Percentiles rank a stretch among this genome's conserved stretches.
phyloP scores from a whole-genome alignment of 169 alveolate species.

The Cyclospora cayetanensis region DNA sequence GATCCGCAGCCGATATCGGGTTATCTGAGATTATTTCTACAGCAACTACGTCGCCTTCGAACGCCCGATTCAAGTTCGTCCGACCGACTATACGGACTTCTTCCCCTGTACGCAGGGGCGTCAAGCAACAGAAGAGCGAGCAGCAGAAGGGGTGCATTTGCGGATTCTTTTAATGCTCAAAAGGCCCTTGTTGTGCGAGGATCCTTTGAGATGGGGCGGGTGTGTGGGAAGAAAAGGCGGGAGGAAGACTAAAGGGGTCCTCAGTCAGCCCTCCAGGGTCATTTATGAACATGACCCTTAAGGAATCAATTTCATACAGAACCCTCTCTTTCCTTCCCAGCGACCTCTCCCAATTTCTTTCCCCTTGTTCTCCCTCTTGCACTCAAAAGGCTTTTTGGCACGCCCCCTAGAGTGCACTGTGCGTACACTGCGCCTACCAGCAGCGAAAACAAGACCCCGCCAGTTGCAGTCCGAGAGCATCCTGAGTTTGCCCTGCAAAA shows the following conservation, averaged over 20 bases:
- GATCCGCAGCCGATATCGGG: not conserved
- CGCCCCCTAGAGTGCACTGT: not conserved
- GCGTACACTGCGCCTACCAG: too few relatives aligned
- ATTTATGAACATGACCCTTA: too few relatives aligned
- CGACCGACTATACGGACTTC: constrained; percentile 67
- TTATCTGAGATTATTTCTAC: constrained; percentile 84
- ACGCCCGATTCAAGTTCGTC: constrained; percentile 94
- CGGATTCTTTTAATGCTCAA: too few relatives aligned
- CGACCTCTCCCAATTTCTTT: not conserved
- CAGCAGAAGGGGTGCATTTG: not conserved
- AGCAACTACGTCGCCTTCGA: constrained; percentile 98
- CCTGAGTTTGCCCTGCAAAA: constrained; percentile 17
- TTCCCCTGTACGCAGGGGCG: not conserved
- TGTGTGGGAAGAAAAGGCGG: too few relatives aligned
- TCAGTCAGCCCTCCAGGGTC: too few relatives aligned
- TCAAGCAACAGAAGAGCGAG: not conserved
- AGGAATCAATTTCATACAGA: too few relatives aligned
- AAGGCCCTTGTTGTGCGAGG: too few relatives aligned
- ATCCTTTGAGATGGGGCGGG: too few relatives aligned
- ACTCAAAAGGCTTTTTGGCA: not conserved
- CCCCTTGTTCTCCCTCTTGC: not conserved
- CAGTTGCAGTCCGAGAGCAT: constrained; percentile 3
- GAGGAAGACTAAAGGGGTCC: too few relatives aligned
- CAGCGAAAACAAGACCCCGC: constrained; percentile 3
- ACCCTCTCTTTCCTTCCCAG: too few relatives aligned